A percentile compares a stretch with the other conserved stretches of the same genome.
These are phyloP conservation scores for Aspergillus nanangensis DNA, from an alignment of 495 filamentous ascomycete species.

Conservation along the genomic window DNA sequence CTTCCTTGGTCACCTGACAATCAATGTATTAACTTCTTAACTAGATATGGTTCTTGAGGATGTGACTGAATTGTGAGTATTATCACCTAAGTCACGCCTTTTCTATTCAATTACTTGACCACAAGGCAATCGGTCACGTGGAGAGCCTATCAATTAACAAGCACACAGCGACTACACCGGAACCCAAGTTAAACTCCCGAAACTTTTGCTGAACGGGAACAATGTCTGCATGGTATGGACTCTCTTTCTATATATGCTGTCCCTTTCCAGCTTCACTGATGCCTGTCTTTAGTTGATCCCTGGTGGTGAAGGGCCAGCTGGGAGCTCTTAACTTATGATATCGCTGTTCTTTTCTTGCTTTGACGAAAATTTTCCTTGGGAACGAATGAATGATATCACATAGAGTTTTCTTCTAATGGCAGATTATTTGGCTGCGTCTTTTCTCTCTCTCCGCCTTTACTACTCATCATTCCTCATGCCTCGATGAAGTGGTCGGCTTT, in stretches of 20 bases:
- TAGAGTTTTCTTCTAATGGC: conserved; percentile 12
- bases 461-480: neutral
- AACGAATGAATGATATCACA: conserved; percentile 31
- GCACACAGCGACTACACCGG: conserved; percentile 79
- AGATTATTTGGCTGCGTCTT: neutral
- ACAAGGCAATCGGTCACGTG: too few species aligned
- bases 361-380: conserved; percentile 21
- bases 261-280: conserved; percentile 8
- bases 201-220: conserved; percentile 96
- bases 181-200: conserved; percentile 77
- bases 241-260: too few species aligned
- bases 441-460: neutral
- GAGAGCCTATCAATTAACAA: neutral
- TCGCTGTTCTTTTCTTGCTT: conserved; percentile 6
- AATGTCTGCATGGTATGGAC: conserved; percentile 93
- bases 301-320: conserved; percentile 71
- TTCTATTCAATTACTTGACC: too few species aligned
- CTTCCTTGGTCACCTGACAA: neutral
- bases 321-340: conserved; percentile 25
- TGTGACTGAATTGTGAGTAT: conserved; percentile 88
- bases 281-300: conserved; percentile 66
- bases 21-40: conserved; percentile 10
- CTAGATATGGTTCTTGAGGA: conserved; percentile 97
- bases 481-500: neutral
- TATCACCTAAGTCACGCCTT: too few species aligned